Conservation (phyloP, 345 rosid genomes). For the Barbarea vulgaris region DNA sequence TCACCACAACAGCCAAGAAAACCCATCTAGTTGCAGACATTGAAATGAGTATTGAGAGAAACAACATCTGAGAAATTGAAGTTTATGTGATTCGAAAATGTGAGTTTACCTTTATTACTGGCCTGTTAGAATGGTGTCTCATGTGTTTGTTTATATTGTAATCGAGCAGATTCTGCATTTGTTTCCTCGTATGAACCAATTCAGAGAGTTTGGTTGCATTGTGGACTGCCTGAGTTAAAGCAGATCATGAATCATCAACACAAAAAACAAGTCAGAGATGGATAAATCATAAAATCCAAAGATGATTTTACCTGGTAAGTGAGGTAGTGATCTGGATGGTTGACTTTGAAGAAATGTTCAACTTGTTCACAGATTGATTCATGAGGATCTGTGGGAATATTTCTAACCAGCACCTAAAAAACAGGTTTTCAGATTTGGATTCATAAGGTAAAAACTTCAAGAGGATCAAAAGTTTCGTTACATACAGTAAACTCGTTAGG, state of each 20-base stretch:
- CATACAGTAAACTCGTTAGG: slow-evolving; percentile 92
- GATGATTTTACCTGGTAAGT: slow-evolving; percentile 62
- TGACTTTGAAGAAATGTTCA: slow-evolving; percentile 88
- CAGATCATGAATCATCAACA: slow-evolving; percentile 20
- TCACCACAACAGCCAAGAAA: slow-evolving; percentile 78
- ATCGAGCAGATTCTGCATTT: slow-evolving; percentile 78
- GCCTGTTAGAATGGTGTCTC: slow-evolving; percentile 57
- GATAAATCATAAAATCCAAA: slow-evolving; percentile 12
- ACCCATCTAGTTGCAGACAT: slow-evolving; percentile 59
- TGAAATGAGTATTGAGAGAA: slow-evolving; percentile 2
- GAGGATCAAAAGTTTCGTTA: slow-evolving; percentile 29
- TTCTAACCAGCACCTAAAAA: slow-evolving; percentile 76
- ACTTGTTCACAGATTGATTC: slow-evolving; percentile 88
- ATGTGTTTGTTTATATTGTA: slow-evolving; percentile 65
- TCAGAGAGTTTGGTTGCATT: slow-evolving; percentile 75
- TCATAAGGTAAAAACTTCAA: not conserved
- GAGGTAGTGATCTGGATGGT: slow-evolving; percentile 85
- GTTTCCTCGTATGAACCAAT: slow-evolving; percentile 63
- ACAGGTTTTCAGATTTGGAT: not conserved
- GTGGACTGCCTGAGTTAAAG: slow-evolving; percentile 64
- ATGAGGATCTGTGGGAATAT: slow-evolving; percentile 86
- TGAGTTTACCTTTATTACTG: slow-evolving; percentile 60
- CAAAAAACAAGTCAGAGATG: slow-evolving; percentile 28
- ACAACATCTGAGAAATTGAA: not conserved
- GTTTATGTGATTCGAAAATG: not conserved